These are phyloP conservation scores for Chalciporus piperatus DNA, from an alignment of 768 basidiomycete genomes.

Conservation along the genomic window DNA sequence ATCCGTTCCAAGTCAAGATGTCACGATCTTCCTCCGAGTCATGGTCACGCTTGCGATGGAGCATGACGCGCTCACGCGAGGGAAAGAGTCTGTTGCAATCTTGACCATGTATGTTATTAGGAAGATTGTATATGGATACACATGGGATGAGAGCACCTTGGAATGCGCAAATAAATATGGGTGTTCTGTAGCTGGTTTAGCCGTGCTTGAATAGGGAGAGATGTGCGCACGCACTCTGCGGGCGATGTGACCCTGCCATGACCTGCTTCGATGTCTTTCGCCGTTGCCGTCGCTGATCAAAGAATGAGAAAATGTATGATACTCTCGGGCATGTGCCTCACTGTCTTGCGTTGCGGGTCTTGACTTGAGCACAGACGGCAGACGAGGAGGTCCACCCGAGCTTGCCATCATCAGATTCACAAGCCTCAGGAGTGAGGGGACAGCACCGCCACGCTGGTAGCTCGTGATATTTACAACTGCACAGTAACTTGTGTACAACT, in stretches of 20 bases:
- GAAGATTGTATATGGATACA: not conserved
- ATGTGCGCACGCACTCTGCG: slow-evolving; percentile 47
- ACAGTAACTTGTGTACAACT: not conserved
- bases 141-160: slow-evolving; percentile 37
- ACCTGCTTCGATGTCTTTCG: slow-evolving; percentile 49
- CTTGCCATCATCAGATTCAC: not conserved
- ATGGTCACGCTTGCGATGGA: slow-evolving; percentile 75
- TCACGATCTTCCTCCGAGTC: slow-evolving; percentile 48
- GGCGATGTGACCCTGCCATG: slow-evolving; percentile 65
- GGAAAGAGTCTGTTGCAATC: slow-evolving; percentile 75
- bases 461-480: slow-evolving; percentile 2
- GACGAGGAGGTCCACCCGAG: slow-evolving; percentile 7
- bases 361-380: slow-evolving; percentile 34
- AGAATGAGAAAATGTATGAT: not conserved
- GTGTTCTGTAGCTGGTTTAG: slow-evolving; percentile 47
- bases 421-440: not conserved
- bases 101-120: slow-evolving; percentile 20
- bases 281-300: slow-evolving; percentile 47
- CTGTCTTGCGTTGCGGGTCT: slow-evolving; percentile 32
- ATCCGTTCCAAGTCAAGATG: slow-evolving; percentile 76
- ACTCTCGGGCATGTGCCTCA: slow-evolving; percentile 7
- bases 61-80: slow-evolving; percentile 62
- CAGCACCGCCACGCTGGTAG: slow-evolving; percentile 14
- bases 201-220: not conserved
- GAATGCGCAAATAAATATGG: slow-evolving; percentile 77